Percentiles rank a stretch among this genome's conserved stretches.
phyloP scores from a whole-genome alignment of 257 asterid species.

The Knoxia roxburghii region DNA sequence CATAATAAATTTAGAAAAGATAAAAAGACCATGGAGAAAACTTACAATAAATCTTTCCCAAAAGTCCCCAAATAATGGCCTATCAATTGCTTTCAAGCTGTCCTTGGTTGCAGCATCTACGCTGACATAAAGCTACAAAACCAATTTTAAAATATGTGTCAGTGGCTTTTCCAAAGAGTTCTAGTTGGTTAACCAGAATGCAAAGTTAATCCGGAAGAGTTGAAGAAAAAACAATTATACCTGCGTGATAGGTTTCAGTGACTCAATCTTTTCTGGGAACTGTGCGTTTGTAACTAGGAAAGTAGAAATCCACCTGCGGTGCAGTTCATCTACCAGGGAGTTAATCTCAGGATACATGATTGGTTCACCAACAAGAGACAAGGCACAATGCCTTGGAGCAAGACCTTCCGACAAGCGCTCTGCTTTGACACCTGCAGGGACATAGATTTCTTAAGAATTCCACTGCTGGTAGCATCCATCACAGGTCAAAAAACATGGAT shows the following conservation, averaged over 20 bases:
- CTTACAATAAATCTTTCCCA: constrained; percentile 97
- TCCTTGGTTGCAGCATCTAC: constrained; percentile 99
- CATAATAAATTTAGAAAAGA: neutral
- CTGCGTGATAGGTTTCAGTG: constrained; percentile 81
- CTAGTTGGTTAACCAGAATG: neutral
- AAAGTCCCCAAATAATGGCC: constrained; percentile 94
- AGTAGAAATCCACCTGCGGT: constrained; percentile 79
- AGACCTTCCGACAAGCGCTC: constrained; percentile 92
- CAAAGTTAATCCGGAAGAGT: constrained; percentile 14
- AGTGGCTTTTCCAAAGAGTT: constrained; percentile 11
- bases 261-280: constrained; percentile 81
- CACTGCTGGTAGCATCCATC: neutral
- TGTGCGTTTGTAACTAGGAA: constrained; percentile 97
- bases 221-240: constrained; percentile 29
- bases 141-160: constrained; percentile 14
- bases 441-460: constrained; percentile 19
- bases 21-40: constrained; percentile 13
- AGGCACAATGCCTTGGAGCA: constrained; percentile 92
- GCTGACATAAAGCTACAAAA: constrained; percentile 83
- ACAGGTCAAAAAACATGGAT: neutral
- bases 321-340: constrained; percentile 81
- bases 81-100: constrained; percentile 95
- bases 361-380: constrained; percentile 98
- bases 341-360: constrained; percentile 98
- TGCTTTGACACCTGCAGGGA: constrained; percentile 70